Evolutionary conservation across 1,284 basidiomycete species (phyloP).

Genomic region (Trichosporon asahii): DNA sequence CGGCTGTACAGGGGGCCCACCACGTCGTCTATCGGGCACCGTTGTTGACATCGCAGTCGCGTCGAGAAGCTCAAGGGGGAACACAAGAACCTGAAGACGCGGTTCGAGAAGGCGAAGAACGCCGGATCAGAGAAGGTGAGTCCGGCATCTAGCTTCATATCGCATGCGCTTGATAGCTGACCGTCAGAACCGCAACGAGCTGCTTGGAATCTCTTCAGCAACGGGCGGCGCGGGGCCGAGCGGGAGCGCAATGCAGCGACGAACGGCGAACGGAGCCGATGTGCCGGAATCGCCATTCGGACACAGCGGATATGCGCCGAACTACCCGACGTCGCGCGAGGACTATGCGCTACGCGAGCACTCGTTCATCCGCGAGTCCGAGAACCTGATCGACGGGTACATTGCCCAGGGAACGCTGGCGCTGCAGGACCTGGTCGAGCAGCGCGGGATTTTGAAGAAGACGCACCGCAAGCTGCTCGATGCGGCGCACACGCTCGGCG

Average conservation of each 20-base stretch:
- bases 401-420: conserved; percentile 84
- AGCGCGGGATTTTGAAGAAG: conserved; percentile 85
- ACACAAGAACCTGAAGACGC: conserved; percentile 50
- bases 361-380: conserved; percentile 75
- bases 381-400: conserved; percentile 78
- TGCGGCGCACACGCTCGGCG: conserved; percentile 85
- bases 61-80: conserved; percentile 53
- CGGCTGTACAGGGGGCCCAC: no score
- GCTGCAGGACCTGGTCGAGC: conserved; percentile 82
- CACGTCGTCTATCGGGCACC: no score
- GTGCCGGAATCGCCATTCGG: conserved; percentile 45
- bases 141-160: not conserved
- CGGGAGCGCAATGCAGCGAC: conserved; percentile 43
- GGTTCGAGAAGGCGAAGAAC: conserved; percentile 53
- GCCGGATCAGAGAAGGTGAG: conserved; percentile 44
- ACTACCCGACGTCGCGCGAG: conserved; percentile 58
- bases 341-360: conserved; percentile 79
- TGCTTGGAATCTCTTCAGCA: conserved; percentile 31
- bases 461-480: conserved; percentile 77
- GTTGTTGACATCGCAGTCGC: conserved; percentile 36
- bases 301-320: conserved; percentile 57
- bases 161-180: not conserved
- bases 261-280: conserved; percentile 56
- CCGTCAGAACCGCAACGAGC: conserved; percentile 4
- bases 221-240: conserved; percentile 36